Conservation (phyloP, 1,139 yeast genomes). For the Groenewaldozyma auringiensis region DNA sequence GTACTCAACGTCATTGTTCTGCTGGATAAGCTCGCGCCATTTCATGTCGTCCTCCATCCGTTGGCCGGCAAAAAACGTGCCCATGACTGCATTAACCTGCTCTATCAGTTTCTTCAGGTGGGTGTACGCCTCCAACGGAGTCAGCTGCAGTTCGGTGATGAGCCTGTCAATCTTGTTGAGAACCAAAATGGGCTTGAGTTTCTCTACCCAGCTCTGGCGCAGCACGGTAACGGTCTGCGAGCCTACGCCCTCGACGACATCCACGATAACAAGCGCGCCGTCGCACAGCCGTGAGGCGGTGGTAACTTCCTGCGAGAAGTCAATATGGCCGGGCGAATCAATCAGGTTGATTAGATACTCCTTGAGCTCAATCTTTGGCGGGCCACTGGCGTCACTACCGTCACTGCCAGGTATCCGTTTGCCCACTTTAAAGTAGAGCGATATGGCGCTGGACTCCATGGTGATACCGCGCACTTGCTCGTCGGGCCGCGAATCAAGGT, state of each 20-base stretch:
- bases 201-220: conserved; percentile 94
- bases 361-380: conserved; percentile 37
- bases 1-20: conserved; percentile 28
- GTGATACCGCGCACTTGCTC: conserved; percentile 96
- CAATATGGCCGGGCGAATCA: conserved; percentile 98
- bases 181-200: conserved; percentile 81
- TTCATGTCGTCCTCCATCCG: conserved; percentile 82
- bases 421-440: conserved; percentile 55
- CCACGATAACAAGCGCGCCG: conserved; percentile 91
- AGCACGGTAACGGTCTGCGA: conserved; percentile 93
- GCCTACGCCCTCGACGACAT: conserved; percentile 97
- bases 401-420: conserved; percentile 22
- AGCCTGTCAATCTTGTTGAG: conserved; percentile 87
- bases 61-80: conserved; percentile 88
- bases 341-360: conserved; percentile 86
- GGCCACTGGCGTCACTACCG: conserved; percentile 27
- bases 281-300: conserved; percentile 94
- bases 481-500: conserved; percentile 88
- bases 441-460: conserved; percentile 93
- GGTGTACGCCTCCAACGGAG: conserved; percentile 78
- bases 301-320: conserved; percentile 91
- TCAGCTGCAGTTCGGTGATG: conserved; percentile 69
- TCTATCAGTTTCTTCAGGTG: conserved; percentile 76
- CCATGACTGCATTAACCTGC: conserved; percentile 91
- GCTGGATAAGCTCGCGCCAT: conserved; percentile 63